Evolutionary conservation across 2,329 filamentous ascomycete species (phyloP).

Genomic region (Microdochium trichocladiopsis): DNA sequence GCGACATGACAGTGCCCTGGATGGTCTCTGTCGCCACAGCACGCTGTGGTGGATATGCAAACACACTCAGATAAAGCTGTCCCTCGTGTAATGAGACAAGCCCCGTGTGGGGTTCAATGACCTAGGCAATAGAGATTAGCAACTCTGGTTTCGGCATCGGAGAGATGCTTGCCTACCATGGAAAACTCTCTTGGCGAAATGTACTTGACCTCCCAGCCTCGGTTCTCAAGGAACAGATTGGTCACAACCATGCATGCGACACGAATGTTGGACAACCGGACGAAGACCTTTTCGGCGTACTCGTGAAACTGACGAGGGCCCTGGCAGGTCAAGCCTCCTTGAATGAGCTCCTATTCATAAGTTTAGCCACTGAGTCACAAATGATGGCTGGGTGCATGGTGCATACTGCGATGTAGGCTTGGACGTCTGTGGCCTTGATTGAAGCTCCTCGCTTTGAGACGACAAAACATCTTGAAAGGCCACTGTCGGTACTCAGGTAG

Average conservation of each 20-base stretch:
- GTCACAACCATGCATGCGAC: constrained; percentile 46
- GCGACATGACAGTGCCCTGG: constrained; percentile 29
- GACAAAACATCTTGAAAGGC: constrained; percentile 36
- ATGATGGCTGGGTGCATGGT: background rate
- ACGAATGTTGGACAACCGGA: constrained; percentile 53
- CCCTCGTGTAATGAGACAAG: constrained; percentile 42
- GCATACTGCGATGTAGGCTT: constrained; percentile 35
- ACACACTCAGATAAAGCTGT: constrained; percentile 44
- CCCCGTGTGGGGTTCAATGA: constrained; percentile 17
- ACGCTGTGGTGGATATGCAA: constrained; percentile 13
- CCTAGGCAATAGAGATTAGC: constrained; percentile 11
- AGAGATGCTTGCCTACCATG: constrained; percentile 18
- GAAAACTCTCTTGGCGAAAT: constrained; percentile 37
- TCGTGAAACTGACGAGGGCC: constrained; percentile 28
- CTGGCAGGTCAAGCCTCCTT: constrained; percentile 23
- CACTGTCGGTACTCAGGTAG: constrained; percentile 36
- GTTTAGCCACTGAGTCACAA: constrained; percentile 7
- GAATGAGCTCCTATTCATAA: constrained; percentile 28
- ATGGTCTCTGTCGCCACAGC: constrained; percentile 14
- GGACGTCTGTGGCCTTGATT: background rate
- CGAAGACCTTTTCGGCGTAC: constrained; percentile 35
- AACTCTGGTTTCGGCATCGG: background rate
- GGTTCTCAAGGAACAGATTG: constrained; percentile 32
- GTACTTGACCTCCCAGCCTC: constrained; percentile 39
- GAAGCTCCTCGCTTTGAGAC: constrained; percentile 20